Percentiles rank a stretch among this genome's conserved stretches.
phyloP scores from a whole-genome alignment of 306 rosid genomes.

The Dryas octopetala region DNA sequence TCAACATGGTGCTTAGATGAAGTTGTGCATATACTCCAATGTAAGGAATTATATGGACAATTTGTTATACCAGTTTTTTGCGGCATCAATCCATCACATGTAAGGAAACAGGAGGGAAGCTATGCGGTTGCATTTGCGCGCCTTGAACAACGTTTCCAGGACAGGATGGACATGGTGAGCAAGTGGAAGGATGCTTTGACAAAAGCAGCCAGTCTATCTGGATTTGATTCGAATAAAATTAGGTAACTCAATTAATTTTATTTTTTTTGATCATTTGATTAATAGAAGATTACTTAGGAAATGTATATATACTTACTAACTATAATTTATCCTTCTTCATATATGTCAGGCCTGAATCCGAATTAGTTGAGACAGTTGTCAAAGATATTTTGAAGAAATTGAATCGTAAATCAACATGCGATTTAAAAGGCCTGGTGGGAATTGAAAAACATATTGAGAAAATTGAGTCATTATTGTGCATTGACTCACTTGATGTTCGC shows the following conservation, averaged over 20 bases:
- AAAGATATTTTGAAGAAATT: background rate
- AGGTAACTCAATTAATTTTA: background rate
- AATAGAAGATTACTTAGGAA: background rate
- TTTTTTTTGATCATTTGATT: too few species aligned
- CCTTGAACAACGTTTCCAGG: background rate
- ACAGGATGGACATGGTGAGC: background rate
- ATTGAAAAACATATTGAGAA: background rate
- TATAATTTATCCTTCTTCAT: background rate
- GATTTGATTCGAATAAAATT: background rate
- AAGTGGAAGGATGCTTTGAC: background rate
- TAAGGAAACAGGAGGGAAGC: too few species aligned
- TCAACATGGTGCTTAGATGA: too few species aligned
- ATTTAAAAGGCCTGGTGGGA: slow-evolving; percentile 21
- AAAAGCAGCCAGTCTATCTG: background rate
- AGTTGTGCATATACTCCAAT: too few species aligned
- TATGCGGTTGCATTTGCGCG: too few species aligned
- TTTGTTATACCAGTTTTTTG: background rate
- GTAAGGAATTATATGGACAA: too few species aligned
- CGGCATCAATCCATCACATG: too few species aligned
- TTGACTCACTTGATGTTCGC: background rate
- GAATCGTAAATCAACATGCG: background rate
- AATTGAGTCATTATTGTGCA: slow-evolving; percentile 6
- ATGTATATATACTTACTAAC: background rate
- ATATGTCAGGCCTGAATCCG: slow-evolving; percentile 12
- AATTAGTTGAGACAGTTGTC: slow-evolving; percentile 3